These are phyloP conservation scores for Cutaneotrichosporon cutaneum DNA, from an alignment of 1,284 basidiomycete species.

Conservation along the genomic window DNA sequence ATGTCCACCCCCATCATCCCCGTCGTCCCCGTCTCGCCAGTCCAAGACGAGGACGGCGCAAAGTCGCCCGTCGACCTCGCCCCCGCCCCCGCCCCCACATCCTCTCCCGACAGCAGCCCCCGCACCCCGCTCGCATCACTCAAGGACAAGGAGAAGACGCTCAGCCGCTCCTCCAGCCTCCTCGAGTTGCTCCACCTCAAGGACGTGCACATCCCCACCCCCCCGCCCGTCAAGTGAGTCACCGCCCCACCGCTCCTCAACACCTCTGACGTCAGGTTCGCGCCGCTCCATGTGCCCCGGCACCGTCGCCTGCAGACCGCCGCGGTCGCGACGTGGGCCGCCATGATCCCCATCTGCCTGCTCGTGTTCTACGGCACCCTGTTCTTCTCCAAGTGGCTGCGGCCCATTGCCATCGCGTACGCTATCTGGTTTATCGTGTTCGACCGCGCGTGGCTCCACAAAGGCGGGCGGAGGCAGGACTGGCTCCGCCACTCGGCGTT, in stretches of 20 bases:
- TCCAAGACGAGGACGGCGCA: neutral
- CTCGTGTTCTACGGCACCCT: conserved; percentile 74
- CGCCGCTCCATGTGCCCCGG: conserved; percentile 50
- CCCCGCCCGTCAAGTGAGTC: conserved; percentile 3
- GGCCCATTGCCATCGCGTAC: conserved; percentile 75
- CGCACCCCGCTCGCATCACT: neutral
- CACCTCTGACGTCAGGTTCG: conserved; percentile 39
- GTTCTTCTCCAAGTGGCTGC: conserved; percentile 61
- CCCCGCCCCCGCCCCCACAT: too few species aligned
- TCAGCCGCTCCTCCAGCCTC: neutral
- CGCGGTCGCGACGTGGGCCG: conserved; percentile 82
- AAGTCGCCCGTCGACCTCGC: neutral
- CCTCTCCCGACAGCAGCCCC: neutral
- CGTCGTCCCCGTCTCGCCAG: neutral
- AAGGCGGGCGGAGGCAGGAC: conserved; percentile 72
- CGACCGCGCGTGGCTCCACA: conserved; percentile 68
- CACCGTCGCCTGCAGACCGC: conserved; percentile 74
- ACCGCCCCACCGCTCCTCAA: neutral
- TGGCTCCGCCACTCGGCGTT: conserved; percentile 68
- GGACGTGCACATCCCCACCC: conserved; percentile 4
- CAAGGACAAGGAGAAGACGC: neutral
- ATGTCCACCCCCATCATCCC: neutral
- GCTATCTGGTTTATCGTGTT: conserved; percentile 70
- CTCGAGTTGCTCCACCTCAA: conserved; percentile 6
- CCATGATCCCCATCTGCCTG: conserved; percentile 68